phyloP scores from a whole-genome alignment of 2,329 filamentous ascomycete species.

The Hypoxylon rubiginosum region DNA sequence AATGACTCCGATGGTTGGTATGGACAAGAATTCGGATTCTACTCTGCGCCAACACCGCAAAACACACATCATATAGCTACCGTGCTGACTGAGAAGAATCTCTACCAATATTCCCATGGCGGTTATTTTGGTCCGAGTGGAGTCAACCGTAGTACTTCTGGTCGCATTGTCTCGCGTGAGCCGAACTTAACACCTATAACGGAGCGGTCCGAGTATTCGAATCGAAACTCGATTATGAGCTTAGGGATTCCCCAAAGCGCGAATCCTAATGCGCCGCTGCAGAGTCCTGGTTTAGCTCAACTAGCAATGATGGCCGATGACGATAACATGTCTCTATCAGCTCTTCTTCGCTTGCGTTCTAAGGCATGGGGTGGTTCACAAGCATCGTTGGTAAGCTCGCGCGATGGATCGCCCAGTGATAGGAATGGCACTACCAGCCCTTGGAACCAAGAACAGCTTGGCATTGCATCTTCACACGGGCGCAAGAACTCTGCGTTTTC shows the following conservation, averaged over 20 bases:
- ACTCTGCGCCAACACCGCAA: slow-evolving; percentile 70
- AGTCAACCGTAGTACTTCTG: slow-evolving; percentile 77
- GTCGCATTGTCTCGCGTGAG: slow-evolving; percentile 80
- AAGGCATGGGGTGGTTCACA: slow-evolving; percentile 87
- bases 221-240: slow-evolving; percentile 90
- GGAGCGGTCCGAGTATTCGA: slow-evolving; percentile 95
- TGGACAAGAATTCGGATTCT: slow-evolving; percentile 96
- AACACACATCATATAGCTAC: slow-evolving; percentile 41
- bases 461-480: slow-evolving; percentile 52
- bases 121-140: slow-evolving; percentile 89
- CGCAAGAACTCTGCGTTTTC: slow-evolving; percentile 67
- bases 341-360: slow-evolving; percentile 78
- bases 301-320: slow-evolving; percentile 77
- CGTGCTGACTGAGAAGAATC: slow-evolving; percentile 54
- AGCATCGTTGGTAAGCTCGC: slow-evolving; percentile 74
- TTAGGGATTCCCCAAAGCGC: slow-evolving; percentile 68
- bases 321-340: slow-evolving; percentile 79
- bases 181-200: slow-evolving; percentile 97
- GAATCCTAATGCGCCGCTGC: slow-evolving; percentile 64
- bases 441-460: slow-evolving; percentile 51
- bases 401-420: slow-evolving; percentile 53
- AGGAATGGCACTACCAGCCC: slow-evolving; percentile 64
- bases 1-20: slow-evolving; percentile 96
- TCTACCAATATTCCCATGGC: slow-evolving; percentile 78
- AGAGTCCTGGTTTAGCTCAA: slow-evolving; percentile 82